phyloP scores from a whole-genome alignment of 176 grass and related monocot species.

The Aechmea fasciata region DNA sequence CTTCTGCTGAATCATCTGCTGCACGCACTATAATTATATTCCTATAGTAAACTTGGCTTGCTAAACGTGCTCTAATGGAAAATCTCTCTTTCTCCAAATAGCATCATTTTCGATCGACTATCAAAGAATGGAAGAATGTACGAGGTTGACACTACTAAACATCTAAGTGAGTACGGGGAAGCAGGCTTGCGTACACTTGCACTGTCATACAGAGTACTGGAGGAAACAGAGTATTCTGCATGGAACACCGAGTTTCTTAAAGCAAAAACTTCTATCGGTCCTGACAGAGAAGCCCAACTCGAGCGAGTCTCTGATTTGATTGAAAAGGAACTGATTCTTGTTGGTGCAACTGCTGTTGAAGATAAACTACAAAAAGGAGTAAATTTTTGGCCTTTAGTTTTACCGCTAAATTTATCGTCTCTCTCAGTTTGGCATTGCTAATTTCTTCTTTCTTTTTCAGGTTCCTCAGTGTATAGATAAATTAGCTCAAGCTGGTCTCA shows the following conservation, averaged over 20 bases:
- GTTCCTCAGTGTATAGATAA: slow-evolving; percentile 95
- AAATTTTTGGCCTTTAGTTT: slow-evolving; percentile 12
- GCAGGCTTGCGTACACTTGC: slow-evolving; percentile 78
- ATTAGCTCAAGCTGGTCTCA: slow-evolving; percentile 92
- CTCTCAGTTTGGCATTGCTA: slow-evolving; percentile 18
- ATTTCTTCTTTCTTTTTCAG: slow-evolving; percentile 38
- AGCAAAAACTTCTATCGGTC: slow-evolving; percentile 76
- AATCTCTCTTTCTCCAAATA: slow-evolving; percentile 13
- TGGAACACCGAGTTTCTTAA: slow-evolving; percentile 90
- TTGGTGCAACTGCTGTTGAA: slow-evolving; percentile 91
- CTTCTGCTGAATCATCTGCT: neutral
- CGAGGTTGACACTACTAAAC: slow-evolving; percentile 61
- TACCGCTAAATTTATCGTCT: slow-evolving; percentile 20
- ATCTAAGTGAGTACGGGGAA: slow-evolving; percentile 89
- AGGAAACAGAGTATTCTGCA: slow-evolving; percentile 75
- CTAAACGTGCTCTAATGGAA: neutral
- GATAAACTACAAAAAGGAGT: slow-evolving; percentile 93
- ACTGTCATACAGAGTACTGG: slow-evolving; percentile 73
- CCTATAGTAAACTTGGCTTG: neutral
- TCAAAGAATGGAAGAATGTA: slow-evolving; percentile 82
- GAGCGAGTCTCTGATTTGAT: slow-evolving; percentile 80
- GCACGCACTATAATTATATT: neutral
- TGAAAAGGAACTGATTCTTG: slow-evolving; percentile 86
- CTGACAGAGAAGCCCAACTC: slow-evolving; percentile 78
- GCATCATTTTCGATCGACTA: slow-evolving; percentile 92